phyloP scores from a whole-genome alignment of 768 basidiomycete species.

The Leccinum ochraceum region DNA sequence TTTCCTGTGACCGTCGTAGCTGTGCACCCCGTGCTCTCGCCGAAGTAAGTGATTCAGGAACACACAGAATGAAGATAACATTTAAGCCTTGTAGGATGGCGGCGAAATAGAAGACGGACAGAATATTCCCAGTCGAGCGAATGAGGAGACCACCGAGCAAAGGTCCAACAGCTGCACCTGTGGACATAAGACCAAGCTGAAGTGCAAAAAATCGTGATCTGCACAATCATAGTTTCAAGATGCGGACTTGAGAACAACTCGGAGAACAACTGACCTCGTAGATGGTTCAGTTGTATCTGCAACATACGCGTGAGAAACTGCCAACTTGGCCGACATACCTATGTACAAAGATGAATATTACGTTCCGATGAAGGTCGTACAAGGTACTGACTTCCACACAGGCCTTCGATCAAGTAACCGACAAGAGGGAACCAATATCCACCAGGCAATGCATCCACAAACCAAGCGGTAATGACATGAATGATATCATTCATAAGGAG shows the following conservation, averaged over 20 bases:
- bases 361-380: neutral
- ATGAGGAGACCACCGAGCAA: slow-evolving; percentile 69
- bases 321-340: slow-evolving; percentile 54
- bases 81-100: slow-evolving; percentile 50
- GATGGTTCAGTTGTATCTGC: slow-evolving; percentile 63
- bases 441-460: slow-evolving; percentile 63
- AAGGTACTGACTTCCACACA: slow-evolving; percentile 61
- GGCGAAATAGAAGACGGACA: slow-evolving; percentile 76
- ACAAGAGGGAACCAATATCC: slow-evolving; percentile 80
- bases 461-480: slow-evolving; percentile 65
- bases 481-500: slow-evolving; percentile 61
- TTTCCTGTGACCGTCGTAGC: slow-evolving; percentile 15
- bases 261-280: slow-evolving; percentile 43
- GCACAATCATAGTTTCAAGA: slow-evolving; percentile 5
- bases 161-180: slow-evolving; percentile 80
- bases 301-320: slow-evolving; percentile 63
- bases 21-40: slow-evolving; percentile 39
- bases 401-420: slow-evolving; percentile 66
- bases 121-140: slow-evolving; percentile 48
- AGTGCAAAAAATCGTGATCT: slow-evolving; percentile 71
- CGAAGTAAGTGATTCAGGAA: slow-evolving; percentile 78
- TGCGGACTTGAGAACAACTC: neutral
- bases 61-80: slow-evolving; percentile 48
- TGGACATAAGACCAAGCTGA: slow-evolving; percentile 64
- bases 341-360: slow-evolving; percentile 11